Conservation (phyloP, 129 eudicot species). For the Solidago caesia region DNA sequence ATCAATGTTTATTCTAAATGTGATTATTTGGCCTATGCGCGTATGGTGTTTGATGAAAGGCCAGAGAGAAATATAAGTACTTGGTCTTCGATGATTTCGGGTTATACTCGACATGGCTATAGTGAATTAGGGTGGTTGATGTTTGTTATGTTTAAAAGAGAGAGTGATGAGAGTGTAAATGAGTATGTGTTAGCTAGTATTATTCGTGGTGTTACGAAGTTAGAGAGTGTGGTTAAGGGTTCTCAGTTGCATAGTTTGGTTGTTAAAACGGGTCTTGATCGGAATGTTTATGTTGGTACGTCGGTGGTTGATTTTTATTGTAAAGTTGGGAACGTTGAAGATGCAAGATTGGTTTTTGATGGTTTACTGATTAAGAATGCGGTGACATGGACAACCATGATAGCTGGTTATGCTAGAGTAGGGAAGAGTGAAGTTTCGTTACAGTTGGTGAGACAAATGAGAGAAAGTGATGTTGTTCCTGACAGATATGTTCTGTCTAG, state of each 20-base stretch:
- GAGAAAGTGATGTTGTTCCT: slow-evolving; percentile 48
- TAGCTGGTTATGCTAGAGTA: slow-evolving; percentile 1
- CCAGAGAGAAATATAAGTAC: slow-evolving; percentile 51
- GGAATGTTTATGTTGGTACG: slow-evolving; percentile 64
- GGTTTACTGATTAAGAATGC: slow-evolving; percentile 37
- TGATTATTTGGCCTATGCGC: slow-evolving; percentile 34
- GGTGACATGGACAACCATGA: slow-evolving; percentile 54
- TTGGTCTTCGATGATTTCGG: slow-evolving; percentile 67
- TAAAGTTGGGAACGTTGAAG: slow-evolving; percentile 41
- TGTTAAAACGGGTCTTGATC: slow-evolving; percentile 49
- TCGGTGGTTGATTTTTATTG: slow-evolving; percentile 57
- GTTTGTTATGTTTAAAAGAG: slow-evolving; percentile 44
- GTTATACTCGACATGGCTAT: slow-evolving; percentile 43
- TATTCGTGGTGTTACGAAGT: slow-evolving; percentile 41
- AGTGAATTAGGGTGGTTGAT: slow-evolving; percentile 47
- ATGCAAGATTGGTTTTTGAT: slow-evolving; percentile 54
- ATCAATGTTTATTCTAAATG: slow-evolving; percentile 35
- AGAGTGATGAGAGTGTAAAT: slow-evolving; percentile 41
- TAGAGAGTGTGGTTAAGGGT: slow-evolving; percentile 37
- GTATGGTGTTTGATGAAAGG: slow-evolving; percentile 33
- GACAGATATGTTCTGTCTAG: slow-evolving; percentile 62
- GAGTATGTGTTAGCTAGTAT: slow-evolving; percentile 64
- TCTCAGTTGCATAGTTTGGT: slow-evolving; percentile 48
- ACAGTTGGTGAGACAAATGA: slow-evolving; percentile 30
- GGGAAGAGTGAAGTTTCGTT: background rate